Evolutionary conservation across 2,329 filamentous ascomycete species (phyloP), one percentile per base, ranked within the genome.

Genomic region (Aspergillus ibericus): DNA sequence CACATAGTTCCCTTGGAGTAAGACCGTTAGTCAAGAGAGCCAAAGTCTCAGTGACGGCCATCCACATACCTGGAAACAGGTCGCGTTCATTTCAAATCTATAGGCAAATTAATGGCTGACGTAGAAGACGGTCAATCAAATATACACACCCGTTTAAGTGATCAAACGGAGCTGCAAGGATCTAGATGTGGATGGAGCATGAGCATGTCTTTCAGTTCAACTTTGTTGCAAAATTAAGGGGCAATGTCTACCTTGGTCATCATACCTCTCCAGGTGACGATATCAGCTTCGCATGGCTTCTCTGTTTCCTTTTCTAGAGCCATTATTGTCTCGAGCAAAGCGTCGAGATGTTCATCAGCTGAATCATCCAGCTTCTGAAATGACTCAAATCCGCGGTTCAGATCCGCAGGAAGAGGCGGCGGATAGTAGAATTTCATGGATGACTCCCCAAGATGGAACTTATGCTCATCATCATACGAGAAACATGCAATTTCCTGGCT

Each of bases 241-340:
- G 10, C 7, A 15, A 25, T 35, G 53, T 75, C 54, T 72, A 93
- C 92, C 83, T 97, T 99, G 62, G 95, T 98, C 88, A 99, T 93
- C 92, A 98, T 97, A 36, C 95, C 95, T 69, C 95, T 83, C 93
- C 93, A 99, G 1, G 93, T 98, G 53, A 98, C 83, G 47, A 98
- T 74, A 67, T 96, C 87, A 2, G 89, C 88, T 61, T 92, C 87
- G 32, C 88, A 87, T 70, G 83, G 88, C 68, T 85, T 82, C 2
- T 85, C 83, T 0, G 83, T 85, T 64, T 86, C 81, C 72, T 87
- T 81, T 76, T 98, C 95, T 64, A 91, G 82, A 25, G 84, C 83
- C 50, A 87, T 81, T 47, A 99, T 85, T 1, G 92, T 88, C 60
- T 85, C 87, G 20, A 99, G 80, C 29, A 99, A 80, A 60, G 89